Evolutionary conservation across 257 asterid genomes (phyloP).

Genomic region (Verbascum thapsus): DNA sequence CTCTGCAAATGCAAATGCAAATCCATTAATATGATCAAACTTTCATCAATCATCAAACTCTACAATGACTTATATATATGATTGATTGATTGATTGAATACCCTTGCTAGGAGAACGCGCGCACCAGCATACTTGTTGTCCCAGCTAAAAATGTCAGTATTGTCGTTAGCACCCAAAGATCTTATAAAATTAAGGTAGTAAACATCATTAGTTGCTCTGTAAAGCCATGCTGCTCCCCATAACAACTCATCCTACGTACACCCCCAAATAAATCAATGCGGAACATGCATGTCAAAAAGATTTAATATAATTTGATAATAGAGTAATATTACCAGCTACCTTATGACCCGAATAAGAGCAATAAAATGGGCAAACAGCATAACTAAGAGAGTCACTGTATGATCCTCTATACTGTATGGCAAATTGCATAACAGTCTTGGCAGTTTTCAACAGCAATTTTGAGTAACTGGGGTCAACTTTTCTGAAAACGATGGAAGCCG

Average conservation of each 20-base stretch:
- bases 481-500: slow-evolving; percentile 80
- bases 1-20: no score
- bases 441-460: slow-evolving; percentile 48
- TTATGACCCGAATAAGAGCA: slow-evolving; percentile 82
- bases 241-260: slow-evolving; percentile 78
- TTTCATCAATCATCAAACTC: no score
- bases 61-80: no score
- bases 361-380: slow-evolving; percentile 74
- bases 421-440: slow-evolving; percentile 62
- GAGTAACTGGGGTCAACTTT: slow-evolving; percentile 55
- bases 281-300: no score
- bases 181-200: slow-evolving; percentile 50
- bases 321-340: no score
- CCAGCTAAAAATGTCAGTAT: slow-evolving; percentile 80
- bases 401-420: slow-evolving; percentile 71
- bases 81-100: no score
- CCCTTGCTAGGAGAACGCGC: slow-evolving; percentile 76
- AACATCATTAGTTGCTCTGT: slow-evolving; percentile 67
- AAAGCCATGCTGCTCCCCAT: slow-evolving; percentile 92
- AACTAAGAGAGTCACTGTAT: slow-evolving; percentile 75
- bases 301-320: no score
- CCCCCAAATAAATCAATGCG: no score
- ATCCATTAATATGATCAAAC: no score
- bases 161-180: slow-evolving; percentile 59
- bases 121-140: slow-evolving; percentile 92